phyloP scores from a whole-genome alignment of 2,329 filamentous ascomycete genomes.

The Fusarium coffeatum region DNA sequence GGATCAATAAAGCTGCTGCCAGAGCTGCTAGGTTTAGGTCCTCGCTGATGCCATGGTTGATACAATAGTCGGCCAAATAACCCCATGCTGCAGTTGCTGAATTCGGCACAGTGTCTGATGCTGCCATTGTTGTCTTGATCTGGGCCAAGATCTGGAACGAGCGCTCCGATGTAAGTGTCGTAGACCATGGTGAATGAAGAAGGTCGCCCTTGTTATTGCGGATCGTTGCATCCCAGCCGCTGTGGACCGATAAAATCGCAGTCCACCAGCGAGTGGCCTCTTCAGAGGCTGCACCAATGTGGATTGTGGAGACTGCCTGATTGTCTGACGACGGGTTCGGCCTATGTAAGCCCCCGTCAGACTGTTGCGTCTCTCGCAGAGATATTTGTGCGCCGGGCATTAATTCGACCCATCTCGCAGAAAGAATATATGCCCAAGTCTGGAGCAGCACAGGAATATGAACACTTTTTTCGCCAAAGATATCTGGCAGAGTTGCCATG shows the following conservation, averaged over 20 bases:
- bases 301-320: too few relatives aligned
- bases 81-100: too few relatives aligned
- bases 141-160: fast-evolving
- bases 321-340: too few relatives aligned
- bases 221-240: too few relatives aligned
- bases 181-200: too few relatives aligned
- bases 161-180: too few relatives aligned
- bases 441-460: fast-evolving
- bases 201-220: fast-evolving
- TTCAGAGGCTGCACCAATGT: too few relatives aligned
- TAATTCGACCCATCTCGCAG: too few relatives aligned
- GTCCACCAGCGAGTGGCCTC: too few relatives aligned
- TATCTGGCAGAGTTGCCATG: too few relatives aligned
- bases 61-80: fast-evolving
- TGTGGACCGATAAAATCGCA: fast-evolving
- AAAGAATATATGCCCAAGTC: too few relatives aligned
- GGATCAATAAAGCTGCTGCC: neutral
- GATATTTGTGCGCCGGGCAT: fast-evolving
- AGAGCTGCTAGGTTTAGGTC: fast-evolving
- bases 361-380: fast-evolving
- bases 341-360: too few relatives aligned
- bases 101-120: fast-evolving
- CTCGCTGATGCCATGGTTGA: fast-evolving
- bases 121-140: fast-evolving
- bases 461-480: fast-evolving